Evolutionary conservation across 164 flowering plant species (phyloP).

Genomic region (Tetracentron sinense): DNA sequence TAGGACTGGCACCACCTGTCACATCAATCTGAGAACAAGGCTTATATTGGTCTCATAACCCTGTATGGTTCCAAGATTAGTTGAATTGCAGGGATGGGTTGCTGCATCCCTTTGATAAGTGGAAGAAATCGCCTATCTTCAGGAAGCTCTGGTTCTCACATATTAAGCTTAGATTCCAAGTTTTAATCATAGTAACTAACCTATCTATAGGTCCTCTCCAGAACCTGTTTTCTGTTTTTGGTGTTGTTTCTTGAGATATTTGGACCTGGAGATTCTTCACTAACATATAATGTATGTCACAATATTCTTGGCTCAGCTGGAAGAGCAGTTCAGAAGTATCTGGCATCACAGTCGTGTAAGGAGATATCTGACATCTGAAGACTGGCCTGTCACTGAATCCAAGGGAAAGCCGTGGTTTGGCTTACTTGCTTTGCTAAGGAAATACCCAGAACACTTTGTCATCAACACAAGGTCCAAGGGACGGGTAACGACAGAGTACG

Average conservation of each 20-base stretch:
- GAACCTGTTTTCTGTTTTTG: not conserved
- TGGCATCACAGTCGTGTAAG: constrained; percentile 98
- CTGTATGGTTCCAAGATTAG: too few species aligned
- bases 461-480: constrained; percentile 95
- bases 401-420: constrained; percentile 94
- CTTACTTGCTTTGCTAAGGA: constrained; percentile 75
- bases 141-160: too few species aligned
- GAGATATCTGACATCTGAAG: constrained; percentile 83
- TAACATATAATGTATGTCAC: constrained; percentile 5
- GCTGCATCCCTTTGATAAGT: too few species aligned
- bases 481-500: constrained; percentile 75
- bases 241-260: not conserved
- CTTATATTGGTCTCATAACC: too few species aligned
- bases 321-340: constrained; percentile 55
- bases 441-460: constrained; percentile 96
- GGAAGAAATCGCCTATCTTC: too few species aligned
- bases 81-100: too few species aligned
- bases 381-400: constrained; percentile 66
- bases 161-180: too few species aligned
- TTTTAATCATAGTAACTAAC: too few species aligned
- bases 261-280: not conserved
- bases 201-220: too few species aligned
- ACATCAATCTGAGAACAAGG: too few species aligned
- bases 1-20: too few species aligned
- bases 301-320: constrained; percentile 44